phyloP scores from a whole-genome alignment of 129 eudicot species.

The sunflower (Helianthus annuus) region HanXRQr2.0-SUNRISE NC_035435.2:44365044-44365543 shows the following conservation, averaged over 20 bases:
- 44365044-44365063: constrained; percentile 69
- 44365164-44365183: constrained; percentile 8
- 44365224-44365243: neutral
- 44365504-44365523: constrained; percentile 49
- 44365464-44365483: constrained; percentile 51
- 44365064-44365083: constrained; percentile 63
- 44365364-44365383: constrained; percentile 43
- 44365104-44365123: constrained; percentile 56
- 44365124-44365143: constrained; percentile 56
- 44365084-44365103: constrained; percentile 64
- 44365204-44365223: neutral
- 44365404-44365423: constrained; percentile 51
- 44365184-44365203: neutral
- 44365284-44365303: constrained; percentile 67
- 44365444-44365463: constrained; percentile 38
- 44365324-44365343: constrained; percentile 42
- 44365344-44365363: constrained; percentile 47
- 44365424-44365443: constrained; percentile 54
- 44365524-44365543: constrained; percentile 43
- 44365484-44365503: constrained; percentile 48
- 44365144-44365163: constrained; percentile 64
- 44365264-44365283: constrained; percentile 61
- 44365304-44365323: constrained; percentile 46
- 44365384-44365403: constrained; percentile 40
- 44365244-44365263: constrained; percentile 53